A percentile compares a stretch with the other conserved stretches of the same genome.
Evolutionary conservation across 2,329 filamentous ascomycete species (phyloP).

Genomic region (Penicillium sp.): DNA sequence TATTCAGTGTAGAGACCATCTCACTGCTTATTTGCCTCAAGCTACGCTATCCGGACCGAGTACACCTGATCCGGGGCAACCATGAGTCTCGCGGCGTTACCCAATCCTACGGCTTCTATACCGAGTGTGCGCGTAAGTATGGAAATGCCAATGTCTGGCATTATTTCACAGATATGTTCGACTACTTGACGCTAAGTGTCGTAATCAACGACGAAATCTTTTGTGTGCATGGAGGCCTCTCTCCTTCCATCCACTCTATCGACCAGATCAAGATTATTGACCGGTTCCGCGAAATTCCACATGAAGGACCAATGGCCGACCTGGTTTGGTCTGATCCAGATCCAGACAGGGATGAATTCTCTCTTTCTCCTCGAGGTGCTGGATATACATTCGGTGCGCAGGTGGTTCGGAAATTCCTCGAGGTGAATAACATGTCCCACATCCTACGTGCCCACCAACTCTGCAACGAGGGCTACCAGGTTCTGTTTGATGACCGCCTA

Average conservation of each 20-base stretch:
- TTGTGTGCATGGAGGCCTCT: constrained; percentile 91
- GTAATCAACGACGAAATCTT: constrained; percentile 99
- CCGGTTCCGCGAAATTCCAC: constrained; percentile 94
- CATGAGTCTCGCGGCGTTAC: constrained; percentile 97
- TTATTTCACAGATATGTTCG: constrained; percentile 99
- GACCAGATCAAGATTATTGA: constrained; percentile 99
- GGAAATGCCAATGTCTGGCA: constrained; percentile 99
- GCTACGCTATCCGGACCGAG: constrained; percentile 89
- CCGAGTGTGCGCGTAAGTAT: constrained; percentile 95
- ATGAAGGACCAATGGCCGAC: constrained; percentile 99
- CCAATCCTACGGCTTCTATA: constrained; percentile 98
- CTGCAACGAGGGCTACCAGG: constrained; percentile 96
- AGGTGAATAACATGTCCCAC: constrained; percentile 96
- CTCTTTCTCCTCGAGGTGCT: constrained; percentile 83
- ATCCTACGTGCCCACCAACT: constrained; percentile 97
- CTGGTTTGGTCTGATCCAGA: constrained; percentile 98
- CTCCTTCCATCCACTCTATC: constrained; percentile 90
- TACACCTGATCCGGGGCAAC: constrained; percentile 94
- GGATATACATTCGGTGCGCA: constrained; percentile 97
- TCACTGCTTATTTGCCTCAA: constrained; percentile 96
- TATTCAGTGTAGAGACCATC: constrained; percentile 98
- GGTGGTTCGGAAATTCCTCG: constrained; percentile 96
- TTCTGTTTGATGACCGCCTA: constrained; percentile 88
- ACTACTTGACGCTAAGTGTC: constrained; percentile 92
- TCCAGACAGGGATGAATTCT: constrained; percentile 95